Conservation (phyloP, 2,329 filamentous ascomycete genomes). For the Sphaerulina vaccinii region DNA sequence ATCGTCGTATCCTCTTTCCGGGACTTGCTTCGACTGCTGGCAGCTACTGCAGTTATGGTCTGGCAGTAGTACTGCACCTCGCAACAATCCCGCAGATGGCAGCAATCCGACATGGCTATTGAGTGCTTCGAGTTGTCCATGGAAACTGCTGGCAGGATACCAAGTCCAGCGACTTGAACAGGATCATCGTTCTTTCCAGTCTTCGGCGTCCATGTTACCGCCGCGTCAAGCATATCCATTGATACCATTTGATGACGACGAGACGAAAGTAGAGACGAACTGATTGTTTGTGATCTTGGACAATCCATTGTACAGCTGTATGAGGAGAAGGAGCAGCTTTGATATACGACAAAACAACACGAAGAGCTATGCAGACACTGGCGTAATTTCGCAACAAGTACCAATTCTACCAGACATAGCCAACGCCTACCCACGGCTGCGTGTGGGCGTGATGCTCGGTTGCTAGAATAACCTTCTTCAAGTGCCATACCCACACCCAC, state of each 20-base stretch:
- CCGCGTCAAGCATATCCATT: conserved; percentile 12
- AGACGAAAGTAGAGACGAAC: neutral
- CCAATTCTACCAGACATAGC: conserved; percentile 6
- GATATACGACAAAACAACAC: neutral
- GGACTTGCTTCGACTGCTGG: conserved; percentile 10
- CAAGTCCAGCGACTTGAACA: conserved; percentile 17
- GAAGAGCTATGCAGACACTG: conserved; percentile 5
- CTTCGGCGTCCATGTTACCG: conserved; percentile 14
- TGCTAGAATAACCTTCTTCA: neutral
- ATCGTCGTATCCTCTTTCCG: conserved; percentile 12
- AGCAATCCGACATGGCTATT: conserved; percentile 18
- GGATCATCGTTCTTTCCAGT: conserved; percentile 9
- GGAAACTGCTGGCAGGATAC: conserved; percentile 15
- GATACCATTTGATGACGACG: conserved; percentile 1
- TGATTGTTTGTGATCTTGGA: neutral
- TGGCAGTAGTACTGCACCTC: conserved; percentile 7
- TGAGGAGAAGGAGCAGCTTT: neutral
- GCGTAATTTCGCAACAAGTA: conserved; percentile 10
- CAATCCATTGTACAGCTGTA: neutral
- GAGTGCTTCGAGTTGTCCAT: conserved; percentile 12
- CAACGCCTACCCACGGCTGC: neutral
- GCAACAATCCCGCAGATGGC: conserved; percentile 12
- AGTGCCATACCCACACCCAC: no score
- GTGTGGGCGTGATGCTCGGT: conserved; percentile 6
- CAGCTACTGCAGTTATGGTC: neutral